Conservation (phyloP, 345 rosid genomes). For the Bruguiera sexangula region DNA sequence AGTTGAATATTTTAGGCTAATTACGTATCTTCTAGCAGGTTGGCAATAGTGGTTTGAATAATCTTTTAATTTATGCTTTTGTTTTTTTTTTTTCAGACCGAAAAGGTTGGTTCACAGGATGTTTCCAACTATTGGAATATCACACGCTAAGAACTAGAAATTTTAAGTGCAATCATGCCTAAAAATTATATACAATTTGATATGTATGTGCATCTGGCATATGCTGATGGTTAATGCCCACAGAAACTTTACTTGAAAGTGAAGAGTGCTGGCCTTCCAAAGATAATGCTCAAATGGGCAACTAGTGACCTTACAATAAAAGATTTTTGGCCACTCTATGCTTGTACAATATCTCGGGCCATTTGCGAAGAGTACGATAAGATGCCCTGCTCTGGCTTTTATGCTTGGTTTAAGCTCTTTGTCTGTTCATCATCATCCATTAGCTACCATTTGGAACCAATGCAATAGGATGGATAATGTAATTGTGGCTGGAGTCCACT, state of each 20-base stretch:
- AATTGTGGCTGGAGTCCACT: not conserved
- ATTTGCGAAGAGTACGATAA: constrained; percentile 7
- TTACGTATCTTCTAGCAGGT: not conserved
- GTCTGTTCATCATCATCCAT: constrained; percentile 16
- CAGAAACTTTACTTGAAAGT: constrained; percentile 29
- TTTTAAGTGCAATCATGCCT: not conserved
- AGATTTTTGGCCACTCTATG: constrained; percentile 14
- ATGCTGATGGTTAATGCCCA: not conserved
- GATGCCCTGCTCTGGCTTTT: constrained; percentile 41
- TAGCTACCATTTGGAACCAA: constrained; percentile 9
- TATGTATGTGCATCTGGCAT: too few relatives aligned
- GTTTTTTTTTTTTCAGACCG: not conserved
- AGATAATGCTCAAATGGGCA: constrained; percentile 24
- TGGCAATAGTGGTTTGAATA: not conserved
- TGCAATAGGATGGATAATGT: not conserved
- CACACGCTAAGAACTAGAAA: not conserved
- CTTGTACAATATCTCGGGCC: not conserved
- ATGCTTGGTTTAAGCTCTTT: constrained; percentile 18
- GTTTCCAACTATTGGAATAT: not conserved
- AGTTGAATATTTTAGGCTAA: not conserved
- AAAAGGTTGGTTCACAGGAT: not conserved
- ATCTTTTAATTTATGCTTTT: not conserved
- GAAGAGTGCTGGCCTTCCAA: constrained; percentile 24
- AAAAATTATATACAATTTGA: not conserved
- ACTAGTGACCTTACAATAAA: constrained; percentile 25